Evolutionary conservation across 805 yeast genomes (phyloP), one percentile per base, ranked within the genome.

Genomic region (Pichia thaimueangensis): DNA sequence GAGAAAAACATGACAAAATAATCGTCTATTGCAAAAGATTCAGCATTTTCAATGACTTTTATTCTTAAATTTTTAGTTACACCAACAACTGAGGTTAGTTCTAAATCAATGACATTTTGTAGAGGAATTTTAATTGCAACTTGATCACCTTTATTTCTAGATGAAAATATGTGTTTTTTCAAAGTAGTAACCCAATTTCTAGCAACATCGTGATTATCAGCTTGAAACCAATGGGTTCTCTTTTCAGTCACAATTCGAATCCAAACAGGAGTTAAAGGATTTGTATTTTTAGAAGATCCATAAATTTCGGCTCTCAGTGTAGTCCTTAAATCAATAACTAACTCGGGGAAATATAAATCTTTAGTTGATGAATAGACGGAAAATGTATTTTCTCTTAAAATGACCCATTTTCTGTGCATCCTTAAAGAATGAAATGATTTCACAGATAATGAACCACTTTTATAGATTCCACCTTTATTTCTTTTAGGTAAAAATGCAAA

Each of bases 261-360:
- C 73, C 81, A 76, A 19, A 56, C 57, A 1, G 65, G 62, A 24
- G 50, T 50, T 11, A 48, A 34, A 53, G 57, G 35, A 48, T 52
- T 41, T 44, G 49, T 15, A 39, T 49, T 32, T 35, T 48, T 45
- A 29, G 52, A 50, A 2, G 50, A 32, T n/a, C 41, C 47, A 29
- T 62, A 59, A 0, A 80, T 62, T 43, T 80, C 88, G 0, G 82
- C 86, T 29, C 73, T 63, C 8, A 74, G 55, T 4, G 89, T 86
- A 9, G 72, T 67, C 34, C 78, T 68, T 47, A 91, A 65, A 58
- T 87, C 93, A 29, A 91, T 77, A 0, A 86, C 81, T 29, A 84
- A 64, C 8, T 69, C 67, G 0, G 97, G 97, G 63, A 87, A 88
- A 60, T 88, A 87, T n/a, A 82, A 63, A 45, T 88, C 95, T 0